Evolutionary conservation across 805 yeast genomes (phyloP).

Genomic region (Candida verbasci): DNA sequence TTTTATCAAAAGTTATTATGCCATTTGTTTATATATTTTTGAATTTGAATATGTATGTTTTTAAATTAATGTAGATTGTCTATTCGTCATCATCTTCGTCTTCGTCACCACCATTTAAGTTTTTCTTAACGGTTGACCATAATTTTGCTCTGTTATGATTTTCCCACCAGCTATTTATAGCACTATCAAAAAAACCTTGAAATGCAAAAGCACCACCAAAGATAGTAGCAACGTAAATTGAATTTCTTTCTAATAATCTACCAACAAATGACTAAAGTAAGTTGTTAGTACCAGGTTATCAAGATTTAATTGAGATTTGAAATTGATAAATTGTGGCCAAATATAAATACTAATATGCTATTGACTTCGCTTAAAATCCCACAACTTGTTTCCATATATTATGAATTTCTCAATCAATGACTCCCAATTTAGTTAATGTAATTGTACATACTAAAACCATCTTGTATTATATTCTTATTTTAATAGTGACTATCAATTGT

Average conservation of each 20-base stretch:
- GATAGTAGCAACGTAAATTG: conserved; percentile 78
- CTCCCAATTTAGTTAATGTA: too few species aligned
- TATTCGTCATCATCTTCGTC: conserved; percentile 59
- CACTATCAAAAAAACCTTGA: conserved; percentile 70
- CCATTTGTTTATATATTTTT: background rate
- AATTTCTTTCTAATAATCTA: conserved; percentile 74
- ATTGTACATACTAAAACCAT: background rate
- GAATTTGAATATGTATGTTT: too few species aligned
- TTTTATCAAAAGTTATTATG: too few species aligned
- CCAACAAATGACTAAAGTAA: conserved; percentile 6
- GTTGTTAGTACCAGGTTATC: conserved; percentile 11
- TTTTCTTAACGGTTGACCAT: conserved; percentile 74
- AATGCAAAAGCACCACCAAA: conserved; percentile 82
- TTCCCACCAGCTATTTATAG: conserved; percentile 67
- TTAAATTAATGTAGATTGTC: too few species aligned
- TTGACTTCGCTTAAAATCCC: too few species aligned
- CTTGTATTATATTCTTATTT: background rate
- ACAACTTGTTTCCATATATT: too few species aligned
- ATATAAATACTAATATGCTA: too few species aligned
- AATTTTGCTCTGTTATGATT: conserved; percentile 79
- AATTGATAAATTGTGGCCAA: too few species aligned
- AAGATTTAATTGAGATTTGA: too few species aligned
- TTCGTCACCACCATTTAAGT: conserved; percentile 50
- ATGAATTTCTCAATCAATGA: too few species aligned
- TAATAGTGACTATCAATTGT: background rate